A percentile compares a stretch with the other conserved stretches of the same genome.
phyloP scores from a whole-genome alignment of 768 basidiomycete species.

The Trametes gibbosa region DNA sequence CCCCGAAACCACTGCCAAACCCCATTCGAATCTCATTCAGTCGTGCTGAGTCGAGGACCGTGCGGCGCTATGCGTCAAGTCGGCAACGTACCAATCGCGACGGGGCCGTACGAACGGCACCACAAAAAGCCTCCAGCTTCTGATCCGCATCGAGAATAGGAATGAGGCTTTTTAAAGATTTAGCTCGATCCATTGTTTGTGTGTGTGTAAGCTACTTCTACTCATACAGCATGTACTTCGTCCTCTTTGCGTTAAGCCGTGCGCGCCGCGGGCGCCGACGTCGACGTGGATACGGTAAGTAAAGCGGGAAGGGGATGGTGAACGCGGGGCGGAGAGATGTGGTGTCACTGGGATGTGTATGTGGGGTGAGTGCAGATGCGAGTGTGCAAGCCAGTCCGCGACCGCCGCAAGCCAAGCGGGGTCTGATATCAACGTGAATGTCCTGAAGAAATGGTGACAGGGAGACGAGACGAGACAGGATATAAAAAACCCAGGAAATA shows the following conservation, averaged over 20 bases:
- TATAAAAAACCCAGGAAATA: background rate
- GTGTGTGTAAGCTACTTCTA: slow-evolving; percentile 12
- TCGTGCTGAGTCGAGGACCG: too few relatives aligned
- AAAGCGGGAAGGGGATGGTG: too few relatives aligned
- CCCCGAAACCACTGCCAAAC: too few relatives aligned
- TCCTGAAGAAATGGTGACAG: background rate
- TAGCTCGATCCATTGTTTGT: background rate
- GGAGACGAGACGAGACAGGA: background rate
- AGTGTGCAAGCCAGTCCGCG: slow-evolving; percentile 1
- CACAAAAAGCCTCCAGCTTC: too few relatives aligned
- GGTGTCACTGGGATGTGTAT: background rate
- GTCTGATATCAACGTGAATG: slow-evolving; percentile 7
- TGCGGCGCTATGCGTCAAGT: too few relatives aligned
- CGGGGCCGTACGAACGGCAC: too few relatives aligned
- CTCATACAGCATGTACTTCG: slow-evolving; percentile 5
- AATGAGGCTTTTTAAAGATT: too few relatives aligned
- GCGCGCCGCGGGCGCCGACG: too few relatives aligned
- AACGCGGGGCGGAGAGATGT: too few relatives aligned
- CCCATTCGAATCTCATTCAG: too few relatives aligned
- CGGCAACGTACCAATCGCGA: too few relatives aligned
- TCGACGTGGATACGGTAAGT: slow-evolving; percentile 2
- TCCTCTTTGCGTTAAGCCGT: background rate
- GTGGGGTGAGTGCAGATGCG: background rate
- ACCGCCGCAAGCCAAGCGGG: background rate
- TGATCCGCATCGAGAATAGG: too few relatives aligned